phyloP scores from a whole-genome alignment of 2,329 filamentous ascomycete genomes.

The Xylariaceae sp. region DNA sequence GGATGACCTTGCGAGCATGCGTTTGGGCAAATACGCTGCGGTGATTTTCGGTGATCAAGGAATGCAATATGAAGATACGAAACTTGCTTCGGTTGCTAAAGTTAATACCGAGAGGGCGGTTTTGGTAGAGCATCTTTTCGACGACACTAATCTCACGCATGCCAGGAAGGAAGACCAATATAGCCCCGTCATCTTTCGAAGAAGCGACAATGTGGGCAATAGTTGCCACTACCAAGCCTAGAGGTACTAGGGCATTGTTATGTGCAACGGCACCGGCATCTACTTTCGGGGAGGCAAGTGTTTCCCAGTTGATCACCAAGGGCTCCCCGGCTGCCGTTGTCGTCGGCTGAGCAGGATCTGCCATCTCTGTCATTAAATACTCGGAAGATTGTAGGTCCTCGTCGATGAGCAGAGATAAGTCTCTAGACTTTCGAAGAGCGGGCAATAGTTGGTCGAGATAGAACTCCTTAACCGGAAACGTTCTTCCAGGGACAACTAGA shows the following conservation, averaged over 20 bases:
- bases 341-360: too few relatives aligned
- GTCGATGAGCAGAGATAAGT: not conserved
- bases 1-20: slow-evolving; percentile 44
- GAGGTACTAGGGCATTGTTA: slow-evolving; percentile 29
- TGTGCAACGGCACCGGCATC: not conserved
- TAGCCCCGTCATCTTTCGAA: slow-evolving; percentile 37
- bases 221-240: slow-evolving; percentile 39
- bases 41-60: slow-evolving; percentile 39
- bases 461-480: slow-evolving; percentile 2
- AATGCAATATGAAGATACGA: slow-evolving; percentile 44
- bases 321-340: too few relatives aligned
- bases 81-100: slow-evolving; percentile 38
- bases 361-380: not conserved
- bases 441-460: not conserved
- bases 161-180: slow-evolving; percentile 47
- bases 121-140: slow-evolving; percentile 9
- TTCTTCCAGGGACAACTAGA: slow-evolving; percentile 7
- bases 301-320: too few relatives aligned
- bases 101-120: slow-evolving; percentile 35
- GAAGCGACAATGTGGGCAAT: slow-evolving; percentile 43
- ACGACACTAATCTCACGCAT: slow-evolving; percentile 35
- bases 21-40: slow-evolving; percentile 38
- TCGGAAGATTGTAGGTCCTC: not conserved
- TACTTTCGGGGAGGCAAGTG: not conserved
- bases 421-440: not conserved